Base-by-base conservation (phyloP, 176 grass and related monocot species). In the Urochloa ruziziensis region DNA sequence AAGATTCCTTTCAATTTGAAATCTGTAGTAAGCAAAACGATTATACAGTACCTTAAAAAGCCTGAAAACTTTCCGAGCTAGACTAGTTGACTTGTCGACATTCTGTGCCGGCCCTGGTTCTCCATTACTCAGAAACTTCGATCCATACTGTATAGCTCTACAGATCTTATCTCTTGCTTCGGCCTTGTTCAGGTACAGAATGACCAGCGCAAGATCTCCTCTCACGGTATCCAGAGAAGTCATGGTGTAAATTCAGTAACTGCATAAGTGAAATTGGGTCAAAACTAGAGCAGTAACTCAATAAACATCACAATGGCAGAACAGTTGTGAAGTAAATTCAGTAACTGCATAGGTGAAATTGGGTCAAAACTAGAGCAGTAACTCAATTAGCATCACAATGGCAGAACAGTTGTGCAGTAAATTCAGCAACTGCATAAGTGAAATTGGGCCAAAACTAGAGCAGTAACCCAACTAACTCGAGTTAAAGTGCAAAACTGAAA, bases 141-240 rank as follows among this genome's bases (percentile, higher is more conserved):
- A 97, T 47, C 94, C 94, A 49, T 97, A 97, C 13, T 97, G 94
- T 62, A 97, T 90, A n/a, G 94, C 91, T 71, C 94, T 43, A 17
- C 91, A 94, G 23, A 97, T 91, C 80, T 97, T 97, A 81, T 97
- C 94, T 79, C 94, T 94, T 52, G 89, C 91, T 35, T 97, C 94
- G 10, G 94, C 94, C 80, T 94, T 97, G 87, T 93, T 97, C 11
- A 97, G 52, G 65, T 91, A 97, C 4, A 97, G 46, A 75, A 97
- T 86, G 58, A 94, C 75, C 74, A 97, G 89, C 10, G 84, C 75
- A 75, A 97, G 83, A 80, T 97, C 94, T 18, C 78, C 94, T 78
- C 91, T 82, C 15, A 88, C 84, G 4, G 58, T 74, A 4, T 97
- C 94, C 37, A 97, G 2, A 28, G 89, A 90, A 43, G 62, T 44